Base-by-base conservation (phyloP, 2,329 filamentous ascomycete species). In the Neofusicoccum sp. region DNA sequence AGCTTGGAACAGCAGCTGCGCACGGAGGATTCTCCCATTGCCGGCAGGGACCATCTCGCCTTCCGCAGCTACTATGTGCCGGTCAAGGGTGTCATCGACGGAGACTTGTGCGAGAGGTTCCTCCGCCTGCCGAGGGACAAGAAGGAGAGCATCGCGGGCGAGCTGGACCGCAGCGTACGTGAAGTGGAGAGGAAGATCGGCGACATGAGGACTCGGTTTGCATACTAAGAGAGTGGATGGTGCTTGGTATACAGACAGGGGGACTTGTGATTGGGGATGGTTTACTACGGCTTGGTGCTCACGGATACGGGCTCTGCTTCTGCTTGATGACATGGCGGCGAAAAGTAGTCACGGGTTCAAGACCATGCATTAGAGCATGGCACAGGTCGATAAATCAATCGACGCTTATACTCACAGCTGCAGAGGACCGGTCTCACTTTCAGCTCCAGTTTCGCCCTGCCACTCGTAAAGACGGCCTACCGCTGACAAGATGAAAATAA, bases 41-140 rank as follows among this genome's bases (percentile, higher is more conserved):
- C 91, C 20, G 96, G 95, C 43, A 85, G 96, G 65, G 96, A 99
- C 74, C 95, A 99, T 75, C 81, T 99, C 47, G 96, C 96, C 70
- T 99, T 96, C 75, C 85, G 96, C 64, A 88, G 92, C 65, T 99
- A 98, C 77, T 99, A 98, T 74, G 91, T 91, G 6, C 96, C 95
- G 0, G 91, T 96, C 43, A 99, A 99, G 82, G 93, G 93, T 7
- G 87, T 96, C 30, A 96, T 99, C 69, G 95, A 99, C 75, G 95
- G 95, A 30, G 95, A 99, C 77, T 80, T 99, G 41, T 96, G 95
- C 69, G 95, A 99, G 80, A 85, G 92, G 67, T 99, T 91, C 76
- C 86, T 91, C 62, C 78, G 95, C 62, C 80, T 99, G 63, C 84
- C 89, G 28, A 89, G 88, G 67, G 93, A 97, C 69, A 93, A 91